A percentile compares a stretch with the other conserved stretches of the same genome.
These are phyloP conservation scores for Przewalskia tangutica DNA, from an alignment of 257 asterid genomes.

Conservation along the genomic window DNA sequence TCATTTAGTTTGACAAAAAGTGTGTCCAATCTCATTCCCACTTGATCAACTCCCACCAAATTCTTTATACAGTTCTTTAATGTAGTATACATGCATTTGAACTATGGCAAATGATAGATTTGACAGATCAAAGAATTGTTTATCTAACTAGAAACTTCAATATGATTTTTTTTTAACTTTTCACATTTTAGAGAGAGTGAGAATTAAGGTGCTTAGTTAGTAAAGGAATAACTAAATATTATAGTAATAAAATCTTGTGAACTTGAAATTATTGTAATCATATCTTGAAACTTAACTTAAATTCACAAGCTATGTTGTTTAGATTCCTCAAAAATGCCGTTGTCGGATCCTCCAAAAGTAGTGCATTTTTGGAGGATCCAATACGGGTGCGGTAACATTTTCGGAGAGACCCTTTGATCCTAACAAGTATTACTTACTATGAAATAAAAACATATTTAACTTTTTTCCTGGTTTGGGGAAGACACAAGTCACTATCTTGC, in stretches of 20 bases:
- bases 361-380: not conserved
- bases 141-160: not conserved
- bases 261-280: not conserved
- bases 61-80: conserved; percentile 13
- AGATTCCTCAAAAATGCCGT: not conserved
- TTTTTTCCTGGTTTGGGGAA: not conserved
- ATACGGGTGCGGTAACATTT: not conserved
- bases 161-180: not conserved
- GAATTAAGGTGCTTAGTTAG: not conserved
- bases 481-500: conserved; percentile 3
- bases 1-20: conserved; percentile 55
- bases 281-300: not conserved
- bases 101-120: not conserved
- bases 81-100: not conserved
- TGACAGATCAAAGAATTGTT: not conserved
- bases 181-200: not conserved
- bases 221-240: no score
- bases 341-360: no score
- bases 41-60: conserved; percentile 39
- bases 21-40: conserved; percentile 17
- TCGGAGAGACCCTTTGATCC: not conserved
- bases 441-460: not conserved
- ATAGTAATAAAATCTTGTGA: not conserved
- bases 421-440: not conserved
- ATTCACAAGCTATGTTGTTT: not conserved